Percentiles rank a stretch among this genome's conserved stretches.
Conservation (phyloP, 2,329 filamentous ascomycete genomes). For the Epichloe festucae region DNA sequence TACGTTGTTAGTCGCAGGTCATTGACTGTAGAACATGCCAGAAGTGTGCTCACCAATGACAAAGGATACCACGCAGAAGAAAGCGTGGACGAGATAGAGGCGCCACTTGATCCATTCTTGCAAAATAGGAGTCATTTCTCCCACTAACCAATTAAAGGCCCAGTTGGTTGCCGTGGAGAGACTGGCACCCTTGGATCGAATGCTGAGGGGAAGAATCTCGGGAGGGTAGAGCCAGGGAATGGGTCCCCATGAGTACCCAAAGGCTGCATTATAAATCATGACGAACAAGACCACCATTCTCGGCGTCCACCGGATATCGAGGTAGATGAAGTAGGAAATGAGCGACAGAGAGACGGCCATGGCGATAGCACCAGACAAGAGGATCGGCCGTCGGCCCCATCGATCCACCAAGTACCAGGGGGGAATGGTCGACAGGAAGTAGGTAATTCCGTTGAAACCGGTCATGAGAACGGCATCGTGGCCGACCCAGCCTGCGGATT, state of each 20-base stretch:
- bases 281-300: conserved; percentile 84
- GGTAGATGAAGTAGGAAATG: conserved; percentile 91
- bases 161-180: conserved; percentile 93
- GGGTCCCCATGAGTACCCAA: conserved; percentile 89
- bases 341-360: conserved; percentile 81
- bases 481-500: conserved; percentile 90
- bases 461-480: conserved; percentile 92
- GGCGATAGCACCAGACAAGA: conserved; percentile 76
- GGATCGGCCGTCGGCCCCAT: conserved; percentile 78
- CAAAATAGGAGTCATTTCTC: conserved; percentile 84
- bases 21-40: background rate
- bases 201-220: conserved; percentile 94
- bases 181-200: conserved; percentile 92
- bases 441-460: conserved; percentile 83
- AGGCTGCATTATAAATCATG: conserved; percentile 96
- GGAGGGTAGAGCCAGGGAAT: conserved; percentile 97
- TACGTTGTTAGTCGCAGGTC: conserved; percentile 7
- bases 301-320: conserved; percentile 67
- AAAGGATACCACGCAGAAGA: conserved; percentile 92
- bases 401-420: conserved; percentile 95
- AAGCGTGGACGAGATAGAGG: conserved; percentile 87
- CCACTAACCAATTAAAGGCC: conserved; percentile 97
- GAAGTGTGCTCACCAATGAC: conserved; percentile 65
- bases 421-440: conserved; percentile 87
- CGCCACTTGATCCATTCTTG: conserved; percentile 91